Evolutionary conservation across 2,329 filamentous ascomycete species (phyloP).

Genomic region (Colletotrichum scovillei): DNA sequence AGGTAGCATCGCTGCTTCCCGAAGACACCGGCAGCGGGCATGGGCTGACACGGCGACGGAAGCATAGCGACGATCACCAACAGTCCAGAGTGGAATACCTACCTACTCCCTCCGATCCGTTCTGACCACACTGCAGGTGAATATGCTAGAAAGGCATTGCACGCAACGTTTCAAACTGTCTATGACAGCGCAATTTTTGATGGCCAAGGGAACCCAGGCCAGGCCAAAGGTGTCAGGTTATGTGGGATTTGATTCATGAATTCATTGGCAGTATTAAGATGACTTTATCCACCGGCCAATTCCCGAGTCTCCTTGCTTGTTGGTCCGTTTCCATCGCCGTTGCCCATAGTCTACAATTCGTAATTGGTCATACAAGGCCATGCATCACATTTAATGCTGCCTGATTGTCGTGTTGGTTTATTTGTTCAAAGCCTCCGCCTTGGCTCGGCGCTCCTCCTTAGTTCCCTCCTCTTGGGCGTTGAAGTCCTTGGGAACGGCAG

Average conservation of each 20-base stretch:
- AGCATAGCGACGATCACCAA: background rate
- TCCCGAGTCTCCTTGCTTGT: background rate
- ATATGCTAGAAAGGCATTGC: background rate
- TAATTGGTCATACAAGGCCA: conserved; percentile 26
- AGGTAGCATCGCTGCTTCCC: background rate
- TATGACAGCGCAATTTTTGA: background rate
- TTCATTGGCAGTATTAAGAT: conserved; percentile 18
- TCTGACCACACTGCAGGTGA: background rate
- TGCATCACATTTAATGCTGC: background rate
- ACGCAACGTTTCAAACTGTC: background rate
- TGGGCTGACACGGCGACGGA: background rate
- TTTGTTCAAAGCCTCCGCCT: conserved; percentile 75
- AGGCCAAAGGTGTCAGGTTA: background rate
- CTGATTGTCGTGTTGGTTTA: conserved; percentile 36
- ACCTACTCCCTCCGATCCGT: background rate
- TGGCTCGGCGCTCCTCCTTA: conserved; percentile 75
- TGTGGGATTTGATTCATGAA: conserved; percentile 15
- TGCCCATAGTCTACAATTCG: conserved; percentile 17
- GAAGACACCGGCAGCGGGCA: background rate
- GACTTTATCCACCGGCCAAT: conserved; percentile 15
- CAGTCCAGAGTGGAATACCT: background rate
- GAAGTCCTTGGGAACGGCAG: conserved; percentile 65
- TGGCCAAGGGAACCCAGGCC: background rate
- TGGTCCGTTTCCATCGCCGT: background rate
- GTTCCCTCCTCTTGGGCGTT: conserved; percentile 67